Percentiles rank a stretch among this genome's conserved stretches.
Evolutionary conservation across 2,329 filamentous ascomycete species (phyloP).

Genomic region (Penicillium aurantiogriseum): DNA sequence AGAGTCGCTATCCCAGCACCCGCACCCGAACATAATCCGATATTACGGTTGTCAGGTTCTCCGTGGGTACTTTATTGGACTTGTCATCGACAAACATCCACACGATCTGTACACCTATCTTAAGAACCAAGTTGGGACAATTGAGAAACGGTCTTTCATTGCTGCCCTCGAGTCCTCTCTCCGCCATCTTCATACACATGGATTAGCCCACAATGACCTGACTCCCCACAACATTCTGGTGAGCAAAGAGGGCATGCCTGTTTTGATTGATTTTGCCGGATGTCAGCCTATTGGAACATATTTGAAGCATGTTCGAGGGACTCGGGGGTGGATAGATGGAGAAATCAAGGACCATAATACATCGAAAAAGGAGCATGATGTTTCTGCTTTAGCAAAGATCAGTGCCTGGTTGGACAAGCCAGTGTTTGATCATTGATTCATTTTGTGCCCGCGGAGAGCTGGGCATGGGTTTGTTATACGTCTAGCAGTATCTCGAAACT

Average conservation of each 20-base stretch:
- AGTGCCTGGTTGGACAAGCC: neutral
- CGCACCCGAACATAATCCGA: constrained; percentile 28
- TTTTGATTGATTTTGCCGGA: constrained; percentile 29
- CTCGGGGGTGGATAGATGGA: constrained; percentile 12
- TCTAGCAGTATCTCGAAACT: neutral
- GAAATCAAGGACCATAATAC: neutral
- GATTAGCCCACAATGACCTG: constrained; percentile 31
- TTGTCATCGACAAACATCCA: constrained; percentile 20
- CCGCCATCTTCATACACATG: constrained; percentile 23
- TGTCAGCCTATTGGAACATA: constrained; percentile 26
- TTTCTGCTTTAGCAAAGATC: constrained; percentile 3
- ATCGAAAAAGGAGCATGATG: neutral
- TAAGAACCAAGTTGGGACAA: neutral
- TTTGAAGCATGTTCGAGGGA: constrained; percentile 46
- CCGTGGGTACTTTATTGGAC: constrained; percentile 16
- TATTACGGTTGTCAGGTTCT: constrained; percentile 20
- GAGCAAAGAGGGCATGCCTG: constrained; percentile 17
- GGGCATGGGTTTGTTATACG: neutral
- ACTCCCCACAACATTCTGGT: constrained; percentile 29
- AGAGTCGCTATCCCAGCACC: constrained; percentile 17
- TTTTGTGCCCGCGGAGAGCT: neutral
- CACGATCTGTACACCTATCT: constrained; percentile 2
- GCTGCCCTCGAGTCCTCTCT: constrained; percentile 24
- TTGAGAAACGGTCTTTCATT: constrained; percentile 2
- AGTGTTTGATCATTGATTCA: neutral